Percentiles rank a stretch among this genome's conserved stretches.
Evolutionary conservation across 805 yeast genomes (phyloP).

Genomic region (Yarrowia sp.): DNA sequence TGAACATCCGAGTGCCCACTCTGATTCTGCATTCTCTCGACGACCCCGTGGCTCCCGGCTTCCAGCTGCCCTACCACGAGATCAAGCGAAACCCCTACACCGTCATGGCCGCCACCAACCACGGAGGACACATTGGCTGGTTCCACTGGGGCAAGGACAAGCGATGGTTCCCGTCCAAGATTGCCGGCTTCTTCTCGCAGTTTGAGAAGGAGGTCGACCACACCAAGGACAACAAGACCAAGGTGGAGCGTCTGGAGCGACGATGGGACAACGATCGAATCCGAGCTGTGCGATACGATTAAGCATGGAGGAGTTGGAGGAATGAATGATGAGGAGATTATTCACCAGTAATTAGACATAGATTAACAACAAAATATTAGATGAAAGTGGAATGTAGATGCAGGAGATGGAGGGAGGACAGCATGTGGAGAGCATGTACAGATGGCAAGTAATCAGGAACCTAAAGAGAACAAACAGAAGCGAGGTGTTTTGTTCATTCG

Average conservation of each 20-base stretch:
- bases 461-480: no score
- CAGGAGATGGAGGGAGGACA: no score
- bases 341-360: neutral
- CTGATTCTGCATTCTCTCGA: constrained; percentile 70
- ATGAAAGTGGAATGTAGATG: neutral
- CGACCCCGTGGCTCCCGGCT: constrained; percentile 73
- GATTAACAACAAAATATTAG: neutral
- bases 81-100: constrained; percentile 65
- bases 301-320: neutral
- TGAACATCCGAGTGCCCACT: constrained; percentile 65
- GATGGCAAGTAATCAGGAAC: no score
- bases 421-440: no score
- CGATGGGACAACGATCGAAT: constrained; percentile 42
- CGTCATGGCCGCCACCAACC: constrained; percentile 62
- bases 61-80: constrained; percentile 60
- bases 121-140: constrained; percentile 89
- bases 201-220: constrained; percentile 49
- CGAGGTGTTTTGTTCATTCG: no score
- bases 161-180: constrained; percentile 70
- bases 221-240: constrained; percentile 38
- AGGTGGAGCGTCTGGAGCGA: constrained; percentile 40
- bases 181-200: constrained; percentile 54
- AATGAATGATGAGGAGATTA: no score
- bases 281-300: constrained; percentile 19
- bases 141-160: constrained; percentile 60